phyloP scores from a whole-genome alignment of 2,329 filamentous ascomycete species.

The Neonectria faginata region DNA sequence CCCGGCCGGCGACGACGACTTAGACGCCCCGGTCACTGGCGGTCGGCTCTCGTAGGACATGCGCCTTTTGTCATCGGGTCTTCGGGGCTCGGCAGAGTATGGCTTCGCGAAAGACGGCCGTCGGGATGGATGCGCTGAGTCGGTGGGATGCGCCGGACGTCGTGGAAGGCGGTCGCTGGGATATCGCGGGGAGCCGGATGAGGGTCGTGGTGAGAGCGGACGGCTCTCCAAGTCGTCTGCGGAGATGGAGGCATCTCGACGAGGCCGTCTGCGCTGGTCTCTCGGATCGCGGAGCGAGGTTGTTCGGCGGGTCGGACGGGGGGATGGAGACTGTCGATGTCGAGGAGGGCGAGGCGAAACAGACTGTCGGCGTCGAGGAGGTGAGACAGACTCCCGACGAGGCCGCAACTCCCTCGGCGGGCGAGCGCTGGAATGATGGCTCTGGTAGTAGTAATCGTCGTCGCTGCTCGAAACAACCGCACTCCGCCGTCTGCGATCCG shows the following conservation, averaged over 20 bases:
- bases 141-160: conserved; percentile 9
- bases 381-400: conserved; percentile 35
- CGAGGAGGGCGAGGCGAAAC: conserved; percentile 28
- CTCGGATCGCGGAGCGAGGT: conserved; percentile 8
- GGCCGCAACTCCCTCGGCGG: conserved; percentile 23
- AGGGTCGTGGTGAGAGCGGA: conserved; percentile 30
- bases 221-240: conserved; percentile 38
- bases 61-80: conserved; percentile 28
- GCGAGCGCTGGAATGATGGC: conserved; percentile 6
- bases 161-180: conserved; percentile 21
- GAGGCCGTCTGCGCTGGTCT: conserved; percentile 30
- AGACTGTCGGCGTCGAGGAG: conserved; percentile 30
- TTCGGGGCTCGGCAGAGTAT: conserved; percentile 33
- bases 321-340: conserved; percentile 30
- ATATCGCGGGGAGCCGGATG: conserved; percentile 21
- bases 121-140: conserved; percentile 4
- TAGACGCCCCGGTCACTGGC: conserved; percentile 7
- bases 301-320: conserved; percentile 13
- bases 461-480: conserved; percentile 23
- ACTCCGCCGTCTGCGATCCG: conserved; percentile 29
- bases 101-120: conserved; percentile 31
- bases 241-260: conserved; percentile 40
- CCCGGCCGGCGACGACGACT: conserved; percentile 26
- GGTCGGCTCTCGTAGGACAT: conserved; percentile 33
- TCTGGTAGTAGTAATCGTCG: conserved; percentile 26